These are phyloP conservation scores for Coprinellus micaceus DNA, from an alignment of 768 basidiomycete species.

Conservation along the genomic window DNA sequence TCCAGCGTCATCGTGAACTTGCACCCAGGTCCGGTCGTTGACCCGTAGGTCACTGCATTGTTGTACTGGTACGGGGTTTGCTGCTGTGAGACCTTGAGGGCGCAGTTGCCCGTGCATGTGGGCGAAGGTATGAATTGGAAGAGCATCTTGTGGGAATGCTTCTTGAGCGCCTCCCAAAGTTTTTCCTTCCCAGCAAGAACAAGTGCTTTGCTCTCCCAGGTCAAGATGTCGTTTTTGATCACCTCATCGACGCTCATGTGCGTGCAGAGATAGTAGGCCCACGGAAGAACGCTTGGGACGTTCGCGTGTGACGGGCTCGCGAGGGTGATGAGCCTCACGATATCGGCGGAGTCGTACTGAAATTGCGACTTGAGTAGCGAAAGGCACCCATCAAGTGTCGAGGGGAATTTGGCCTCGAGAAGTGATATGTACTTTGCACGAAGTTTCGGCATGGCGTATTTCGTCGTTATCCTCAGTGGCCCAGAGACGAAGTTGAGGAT, in stretches of 20 bases:
- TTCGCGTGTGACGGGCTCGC: slow-evolving; percentile 24
- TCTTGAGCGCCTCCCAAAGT: slow-evolving; percentile 39
- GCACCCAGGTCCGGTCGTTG: slow-evolving; percentile 3
- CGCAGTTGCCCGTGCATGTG: slow-evolving; percentile 26
- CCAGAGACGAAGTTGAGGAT: slow-evolving; percentile 40
- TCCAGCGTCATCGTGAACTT: slow-evolving; percentile 24
- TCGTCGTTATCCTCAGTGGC: slow-evolving; percentile 40
- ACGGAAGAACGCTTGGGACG: slow-evolving; percentile 39
- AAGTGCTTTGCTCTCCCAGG: slow-evolving; percentile 40
- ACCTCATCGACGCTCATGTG: slow-evolving; percentile 35
- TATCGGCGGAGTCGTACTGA: slow-evolving; percentile 32
- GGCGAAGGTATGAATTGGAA: slow-evolving; percentile 32
- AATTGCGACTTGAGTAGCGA: slow-evolving; percentile 33
- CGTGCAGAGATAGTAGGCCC: slow-evolving; percentile 44
- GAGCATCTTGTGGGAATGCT: slow-evolving; percentile 31
- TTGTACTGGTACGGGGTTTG: background rate
- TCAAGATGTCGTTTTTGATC: slow-evolving; percentile 30
- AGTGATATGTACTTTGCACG: slow-evolving; percentile 37
- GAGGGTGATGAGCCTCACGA: slow-evolving; percentile 39
- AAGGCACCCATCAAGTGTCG: slow-evolving; percentile 37
- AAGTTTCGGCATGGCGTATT: slow-evolving; percentile 36
- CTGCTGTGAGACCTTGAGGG: background rate
- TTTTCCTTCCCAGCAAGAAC: slow-evolving; percentile 38
- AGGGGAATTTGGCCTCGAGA: slow-evolving; percentile 39
- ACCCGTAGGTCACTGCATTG: too few species aligned